Conservation (phyloP, 176 grass and related monocot genomes). For the Themeda triandra region DNA sequence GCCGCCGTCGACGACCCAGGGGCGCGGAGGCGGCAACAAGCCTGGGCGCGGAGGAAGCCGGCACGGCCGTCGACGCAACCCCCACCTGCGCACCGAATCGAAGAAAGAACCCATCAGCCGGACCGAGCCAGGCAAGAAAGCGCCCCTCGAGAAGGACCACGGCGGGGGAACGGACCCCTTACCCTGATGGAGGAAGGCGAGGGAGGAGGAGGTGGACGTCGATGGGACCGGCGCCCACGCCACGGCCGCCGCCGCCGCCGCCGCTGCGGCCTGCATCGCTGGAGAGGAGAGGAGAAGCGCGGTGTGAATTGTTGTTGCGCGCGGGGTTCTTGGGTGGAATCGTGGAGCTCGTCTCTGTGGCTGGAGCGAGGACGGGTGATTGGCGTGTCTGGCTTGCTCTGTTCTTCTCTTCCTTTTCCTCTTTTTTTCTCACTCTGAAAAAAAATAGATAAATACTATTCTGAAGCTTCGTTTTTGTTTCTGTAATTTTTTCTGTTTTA, state of each 20-base stretch:
- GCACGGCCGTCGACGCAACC: constrained; percentile 8
- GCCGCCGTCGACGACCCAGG: background rate
- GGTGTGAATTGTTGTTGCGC: background rate
- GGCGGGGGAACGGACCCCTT: constrained; percentile 6
- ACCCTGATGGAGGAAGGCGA: constrained; percentile 14
- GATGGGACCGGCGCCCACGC: constrained; percentile 27
- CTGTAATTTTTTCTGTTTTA: too few relatives aligned
- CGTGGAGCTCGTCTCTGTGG: constrained; percentile 10
- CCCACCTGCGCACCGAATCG: constrained; percentile 24
- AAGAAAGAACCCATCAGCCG: constrained; percentile 32
- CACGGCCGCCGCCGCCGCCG: constrained; percentile 35
- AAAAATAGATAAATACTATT: background rate
- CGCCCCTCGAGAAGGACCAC: background rate
- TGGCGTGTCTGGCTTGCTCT: background rate
- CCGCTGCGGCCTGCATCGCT: constrained; percentile 57
- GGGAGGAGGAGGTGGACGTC: constrained; percentile 46
- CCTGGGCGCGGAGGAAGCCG: constrained; percentile 17
- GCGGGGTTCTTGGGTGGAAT: constrained; percentile 11
- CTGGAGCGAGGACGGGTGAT: background rate
- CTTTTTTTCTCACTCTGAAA: fast-evolving
- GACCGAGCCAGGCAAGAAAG: background rate
- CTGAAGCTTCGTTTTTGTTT: background rate
- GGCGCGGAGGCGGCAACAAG: constrained; percentile 10
- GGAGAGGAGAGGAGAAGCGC: background rate
- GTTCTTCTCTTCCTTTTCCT: background rate